These are phyloP conservation scores for Fusarium bactridioides DNA, from an alignment of 2,329 filamentous ascomycete genomes.

Conservation along the genomic window DNA sequence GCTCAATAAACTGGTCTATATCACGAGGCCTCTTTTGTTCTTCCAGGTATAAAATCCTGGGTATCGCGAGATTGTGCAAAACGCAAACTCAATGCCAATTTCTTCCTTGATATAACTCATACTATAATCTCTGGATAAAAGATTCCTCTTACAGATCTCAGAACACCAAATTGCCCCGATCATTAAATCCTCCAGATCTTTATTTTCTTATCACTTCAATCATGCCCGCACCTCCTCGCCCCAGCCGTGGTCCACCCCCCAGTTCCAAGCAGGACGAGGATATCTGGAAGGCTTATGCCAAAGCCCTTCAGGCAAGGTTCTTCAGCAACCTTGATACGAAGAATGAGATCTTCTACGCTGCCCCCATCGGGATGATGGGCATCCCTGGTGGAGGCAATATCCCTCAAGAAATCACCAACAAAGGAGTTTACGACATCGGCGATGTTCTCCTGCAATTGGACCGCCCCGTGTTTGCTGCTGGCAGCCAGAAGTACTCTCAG, in stretches of 20 bases:
- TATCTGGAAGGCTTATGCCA: neutral
- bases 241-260: neutral
- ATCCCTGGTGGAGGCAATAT: neutral
- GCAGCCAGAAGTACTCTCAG: neutral
- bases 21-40: neutral
- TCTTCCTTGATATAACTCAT: too few species aligned
- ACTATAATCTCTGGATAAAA: too few species aligned
- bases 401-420: neutral
- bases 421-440: neutral
- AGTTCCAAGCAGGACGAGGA: neutral
- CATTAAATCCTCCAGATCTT: neutral
- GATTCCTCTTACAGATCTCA: too few species aligned
- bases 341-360: neutral
- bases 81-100: too few species aligned
- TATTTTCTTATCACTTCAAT: accelerated
- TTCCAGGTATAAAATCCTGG: neutral
- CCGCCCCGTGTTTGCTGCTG: accelerated
- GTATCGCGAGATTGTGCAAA: accelerated
- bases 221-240: neutral
- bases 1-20: too few species aligned
- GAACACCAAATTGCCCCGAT: accelerated
- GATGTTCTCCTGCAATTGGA: neutral
- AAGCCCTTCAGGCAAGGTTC: neutral
- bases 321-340: neutral
- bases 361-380: neutral